Percentiles rank a stretch among this genome's conserved stretches.
phyloP scores from a whole-genome alignment of 2,329 filamentous ascomycete genomes.

The Penicillium sp. region DNA sequence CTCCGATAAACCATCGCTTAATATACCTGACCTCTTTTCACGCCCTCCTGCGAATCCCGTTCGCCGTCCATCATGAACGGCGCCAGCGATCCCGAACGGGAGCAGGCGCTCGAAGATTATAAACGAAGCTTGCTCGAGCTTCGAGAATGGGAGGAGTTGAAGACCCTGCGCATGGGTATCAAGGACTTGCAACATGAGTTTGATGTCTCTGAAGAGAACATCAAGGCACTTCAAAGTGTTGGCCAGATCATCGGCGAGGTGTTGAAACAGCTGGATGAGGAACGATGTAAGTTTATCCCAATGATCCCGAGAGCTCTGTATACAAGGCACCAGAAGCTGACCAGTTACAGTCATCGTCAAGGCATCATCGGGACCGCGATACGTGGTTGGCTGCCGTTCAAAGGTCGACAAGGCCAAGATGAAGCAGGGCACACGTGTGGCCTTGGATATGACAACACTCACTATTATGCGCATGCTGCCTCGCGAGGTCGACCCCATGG shows the following conservation, averaged over 20 bases:
- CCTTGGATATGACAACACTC: constrained; percentile 97
- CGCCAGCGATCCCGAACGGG: constrained; percentile 50
- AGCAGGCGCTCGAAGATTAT: constrained; percentile 70
- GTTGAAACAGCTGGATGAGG: constrained; percentile 96
- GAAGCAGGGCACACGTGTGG: constrained; percentile 96
- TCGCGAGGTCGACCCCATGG: constrained; percentile 93
- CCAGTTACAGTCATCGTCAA: constrained; percentile 80
- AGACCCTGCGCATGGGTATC: constrained; percentile 87
- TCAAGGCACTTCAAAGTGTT: constrained; percentile 97
- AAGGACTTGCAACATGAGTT: constrained; percentile 93
- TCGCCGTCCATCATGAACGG: constrained; percentile 33
- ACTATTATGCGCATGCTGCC: constrained; percentile 99
- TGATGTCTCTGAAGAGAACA: constrained; percentile 96
- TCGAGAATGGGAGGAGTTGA: constrained; percentile 97
- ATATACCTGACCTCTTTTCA: neutral
- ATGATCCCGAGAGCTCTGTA: neutral
- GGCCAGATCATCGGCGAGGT: constrained; percentile 99
- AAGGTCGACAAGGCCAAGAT: constrained; percentile 97
- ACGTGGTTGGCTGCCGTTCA: constrained; percentile 95
- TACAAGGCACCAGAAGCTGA: constrained; percentile 13
- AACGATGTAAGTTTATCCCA: constrained; percentile 69
- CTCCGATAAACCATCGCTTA: neutral
- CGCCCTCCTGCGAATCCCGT: constrained; percentile 6
- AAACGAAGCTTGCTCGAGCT: constrained; percentile 83
- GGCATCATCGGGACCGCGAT: constrained; percentile 92